Percentiles rank a stretch among this genome's conserved stretches.
phyloP scores from a whole-genome alignment of 257 asterid species.

The Ligustrum vulgare region DNA sequence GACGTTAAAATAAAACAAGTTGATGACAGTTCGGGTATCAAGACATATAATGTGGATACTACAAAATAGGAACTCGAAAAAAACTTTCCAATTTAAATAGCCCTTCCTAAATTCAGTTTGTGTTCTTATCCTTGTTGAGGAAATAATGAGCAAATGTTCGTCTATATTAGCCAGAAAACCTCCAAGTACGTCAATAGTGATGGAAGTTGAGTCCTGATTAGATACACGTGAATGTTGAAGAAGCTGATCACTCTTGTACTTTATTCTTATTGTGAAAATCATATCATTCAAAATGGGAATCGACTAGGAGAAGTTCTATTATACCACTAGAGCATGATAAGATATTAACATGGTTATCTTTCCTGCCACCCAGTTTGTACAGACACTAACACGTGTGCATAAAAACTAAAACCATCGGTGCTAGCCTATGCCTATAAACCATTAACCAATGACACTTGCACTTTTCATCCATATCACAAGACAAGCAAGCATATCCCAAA shows the following conservation, averaged over 20 bases:
- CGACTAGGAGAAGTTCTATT: not conserved
- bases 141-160: not conserved
- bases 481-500: not conserved
- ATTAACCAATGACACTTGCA: not conserved
- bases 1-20: not conserved
- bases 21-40: not conserved
- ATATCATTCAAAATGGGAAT: not conserved
- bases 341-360: not conserved
- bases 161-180: not conserved
- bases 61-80: not conserved
- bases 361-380: not conserved
- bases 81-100: not conserved
- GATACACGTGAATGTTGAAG: not conserved
- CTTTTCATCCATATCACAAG: not conserved
- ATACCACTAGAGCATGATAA: not conserved
- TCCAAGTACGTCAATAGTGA: not conserved
- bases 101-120: not conserved
- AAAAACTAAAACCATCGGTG: not conserved
- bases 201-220: not conserved
- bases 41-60: not conserved
- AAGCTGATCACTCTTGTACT: not conserved
- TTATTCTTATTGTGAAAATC: not conserved
- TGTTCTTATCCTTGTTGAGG: not conserved
- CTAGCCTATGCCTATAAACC: not conserved
- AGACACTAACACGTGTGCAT: not conserved